Conservation (phyloP, 2,329 filamentous ascomycete genomes). For the Fonsecaea multimorphosa region DNA sequence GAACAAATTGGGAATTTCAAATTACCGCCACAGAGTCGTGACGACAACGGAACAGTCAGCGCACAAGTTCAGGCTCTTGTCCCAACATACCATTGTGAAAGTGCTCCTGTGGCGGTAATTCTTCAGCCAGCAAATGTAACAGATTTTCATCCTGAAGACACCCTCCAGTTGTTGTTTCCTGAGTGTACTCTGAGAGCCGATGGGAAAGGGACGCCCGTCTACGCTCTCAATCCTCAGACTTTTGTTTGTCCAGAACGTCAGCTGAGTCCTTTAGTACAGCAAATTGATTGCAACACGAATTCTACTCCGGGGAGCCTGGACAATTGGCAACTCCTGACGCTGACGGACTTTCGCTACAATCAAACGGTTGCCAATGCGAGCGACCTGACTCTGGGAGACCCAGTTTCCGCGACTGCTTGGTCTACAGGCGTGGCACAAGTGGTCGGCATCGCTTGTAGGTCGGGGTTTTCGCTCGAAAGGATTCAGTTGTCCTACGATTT, state of each 20-base stretch:
- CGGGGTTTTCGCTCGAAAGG: slow-evolving; percentile 2
- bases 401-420: slow-evolving; percentile 10
- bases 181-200: slow-evolving; percentile 13
- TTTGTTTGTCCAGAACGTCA: slow-evolving; percentile 27
- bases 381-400: background rate
- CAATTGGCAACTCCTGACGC: slow-evolving; percentile 31
- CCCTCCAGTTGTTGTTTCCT: slow-evolving; percentile 15
- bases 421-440: background rate
- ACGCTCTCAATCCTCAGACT: slow-evolving; percentile 23
- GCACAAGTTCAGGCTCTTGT: slow-evolving; percentile 25
- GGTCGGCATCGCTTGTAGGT: slow-evolving; percentile 11
- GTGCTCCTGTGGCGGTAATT: slow-evolving; percentile 21
- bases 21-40: background rate
- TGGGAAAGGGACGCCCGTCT: slow-evolving; percentile 11
- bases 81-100: slow-evolving; percentile 30
- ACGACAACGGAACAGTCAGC: background rate
- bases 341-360: slow-evolving; percentile 22
- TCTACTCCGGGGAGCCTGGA: background rate
- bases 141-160: slow-evolving; percentile 19
- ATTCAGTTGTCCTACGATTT: slow-evolving; percentile 17
- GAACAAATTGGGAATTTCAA: slow-evolving; percentile 14
- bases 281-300: slow-evolving; percentile 21
- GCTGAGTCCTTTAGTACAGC: slow-evolving; percentile 25
- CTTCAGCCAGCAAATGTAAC: slow-evolving; percentile 22
- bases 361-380: slow-evolving; percentile 11